These are phyloP conservation scores for Gnomoniopsis smithogilvyi DNA, from an alignment of 2,329 filamentous ascomycete species.

Conservation along the genomic window DNA sequence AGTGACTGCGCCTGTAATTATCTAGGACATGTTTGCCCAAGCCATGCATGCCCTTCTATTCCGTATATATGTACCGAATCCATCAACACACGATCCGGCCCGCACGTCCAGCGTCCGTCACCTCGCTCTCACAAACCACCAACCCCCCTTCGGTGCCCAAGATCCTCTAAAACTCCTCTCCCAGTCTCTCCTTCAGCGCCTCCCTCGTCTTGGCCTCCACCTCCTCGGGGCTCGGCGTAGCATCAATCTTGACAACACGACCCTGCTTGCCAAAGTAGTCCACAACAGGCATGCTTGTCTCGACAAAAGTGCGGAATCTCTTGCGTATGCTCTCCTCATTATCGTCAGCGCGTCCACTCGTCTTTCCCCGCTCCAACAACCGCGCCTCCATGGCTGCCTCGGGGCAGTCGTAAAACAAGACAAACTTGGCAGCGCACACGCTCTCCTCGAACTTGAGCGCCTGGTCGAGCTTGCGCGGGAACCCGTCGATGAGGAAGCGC, in stretches of 20 bases:
- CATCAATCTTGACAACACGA: slow-evolving; percentile 77
- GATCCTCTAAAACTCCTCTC: slow-evolving; percentile 36
- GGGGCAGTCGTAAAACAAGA: slow-evolving; percentile 91
- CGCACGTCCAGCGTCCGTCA: not conserved
- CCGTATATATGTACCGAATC: not conserved
- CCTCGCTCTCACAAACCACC: not conserved
- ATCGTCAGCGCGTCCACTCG: slow-evolving; percentile 86
- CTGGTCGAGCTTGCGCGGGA: slow-evolving; percentile 97
- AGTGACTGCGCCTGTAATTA: not conserved
- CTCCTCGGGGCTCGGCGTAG: slow-evolving; percentile 62
- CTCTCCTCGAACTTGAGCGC: slow-evolving; percentile 88
- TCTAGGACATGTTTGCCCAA: not conserved
- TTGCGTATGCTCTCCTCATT: slow-evolving; percentile 96
- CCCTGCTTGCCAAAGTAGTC: slow-evolving; percentile 74
- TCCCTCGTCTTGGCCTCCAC: slow-evolving; percentile 54
- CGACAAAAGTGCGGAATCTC: slow-evolving; percentile 88
- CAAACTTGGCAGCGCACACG: slow-evolving; percentile 79
- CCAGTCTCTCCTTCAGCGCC: slow-evolving; percentile 47
- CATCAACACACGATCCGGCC: not conserved
- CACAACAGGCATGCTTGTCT: slow-evolving; percentile 97
- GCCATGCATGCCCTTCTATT: not conserved
- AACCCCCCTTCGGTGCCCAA: not conserved
- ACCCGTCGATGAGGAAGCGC: slow-evolving; percentile 78
- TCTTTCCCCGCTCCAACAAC: slow-evolving; percentile 86
- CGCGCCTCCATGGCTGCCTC: slow-evolving; percentile 84